Percentiles rank a stretch among this genome's conserved stretches.
phyloP scores from a whole-genome alignment of 192 early-diverging fungal species.

The Allomyces javanicus region DNA sequence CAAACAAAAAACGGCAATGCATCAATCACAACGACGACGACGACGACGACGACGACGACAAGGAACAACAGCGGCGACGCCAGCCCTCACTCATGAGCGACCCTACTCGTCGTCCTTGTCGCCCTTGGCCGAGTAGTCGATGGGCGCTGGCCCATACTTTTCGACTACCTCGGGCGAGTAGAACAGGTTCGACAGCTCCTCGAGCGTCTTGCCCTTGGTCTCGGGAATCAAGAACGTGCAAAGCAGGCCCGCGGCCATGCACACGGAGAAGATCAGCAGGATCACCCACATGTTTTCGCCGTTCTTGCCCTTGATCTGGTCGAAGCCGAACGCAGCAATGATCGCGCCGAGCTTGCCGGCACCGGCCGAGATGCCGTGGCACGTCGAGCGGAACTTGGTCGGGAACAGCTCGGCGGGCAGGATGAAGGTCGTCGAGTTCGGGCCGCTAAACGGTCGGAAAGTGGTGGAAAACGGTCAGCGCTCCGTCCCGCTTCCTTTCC shows the following conservation, averaged over 20 bases:
- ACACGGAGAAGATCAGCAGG: slow-evolving; percentile 19
- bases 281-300: slow-evolving; percentile 38
- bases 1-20: too few species aligned
- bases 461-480: too few species aligned
- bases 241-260: slow-evolving; percentile 4
- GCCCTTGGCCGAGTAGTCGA: background rate
- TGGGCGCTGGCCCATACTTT: background rate
- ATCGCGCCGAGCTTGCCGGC: slow-evolving; percentile 61
- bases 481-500: too few species aligned
- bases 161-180: background rate
- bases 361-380: slow-evolving; percentile 64
- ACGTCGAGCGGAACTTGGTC: slow-evolving; percentile 57
- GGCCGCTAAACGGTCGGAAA: background rate
- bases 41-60: too few species aligned
- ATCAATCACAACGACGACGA: too few species aligned
- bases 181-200: slow-evolving; percentile 32
- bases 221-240: slow-evolving; percentile 51
- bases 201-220: slow-evolving; percentile 54
- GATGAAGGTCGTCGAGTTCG: slow-evolving; percentile 39
- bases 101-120: background rate
- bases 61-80: background rate
- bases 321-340: slow-evolving; percentile 49
- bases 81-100: background rate
- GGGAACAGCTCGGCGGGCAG: slow-evolving; percentile 68
- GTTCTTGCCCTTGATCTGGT: slow-evolving; percentile 46